A percentile compares a stretch with the other conserved stretches of the same genome.
These are phyloP conservation scores for Arctostaphylos glauca DNA, from an alignment of 148 eudicot genomes.

Conservation along the genomic window DNA sequence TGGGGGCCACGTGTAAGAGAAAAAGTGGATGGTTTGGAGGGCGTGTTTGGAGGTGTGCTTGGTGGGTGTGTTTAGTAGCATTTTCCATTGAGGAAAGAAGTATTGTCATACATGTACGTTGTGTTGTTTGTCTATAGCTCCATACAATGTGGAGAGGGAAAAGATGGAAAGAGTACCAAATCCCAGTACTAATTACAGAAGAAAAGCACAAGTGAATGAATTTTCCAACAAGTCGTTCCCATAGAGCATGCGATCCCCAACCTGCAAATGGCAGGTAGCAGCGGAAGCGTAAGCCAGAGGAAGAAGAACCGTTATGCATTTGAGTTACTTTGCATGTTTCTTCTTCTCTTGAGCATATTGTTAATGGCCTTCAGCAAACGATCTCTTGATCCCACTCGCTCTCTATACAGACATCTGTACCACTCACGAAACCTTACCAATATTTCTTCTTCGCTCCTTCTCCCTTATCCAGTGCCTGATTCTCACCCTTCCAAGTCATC, in stretches of 20 bases:
- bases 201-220: neutral
- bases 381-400: neutral
- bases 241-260: constrained; percentile 2
- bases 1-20: no score
- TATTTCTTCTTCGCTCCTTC: neutral
- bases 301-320: neutral
- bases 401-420: neutral
- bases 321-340: neutral
- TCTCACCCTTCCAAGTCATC: neutral
- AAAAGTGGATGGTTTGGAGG: no score
- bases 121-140: no score
- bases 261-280: constrained; percentile 1
- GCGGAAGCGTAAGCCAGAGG: neutral
- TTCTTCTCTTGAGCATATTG: neutral
- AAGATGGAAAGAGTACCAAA: no score
- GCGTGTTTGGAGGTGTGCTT: no score
- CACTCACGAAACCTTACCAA: neutral
- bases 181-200: neutral
- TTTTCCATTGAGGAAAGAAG: no score
- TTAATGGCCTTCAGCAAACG: neutral
- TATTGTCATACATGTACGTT: no score
- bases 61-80: no score
- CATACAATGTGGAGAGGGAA: no score
- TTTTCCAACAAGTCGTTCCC: neutral
- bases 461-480: neutral